Percentiles rank a stretch among this genome's conserved stretches.
Evolutionary conservation across 306 rosid genomes (phyloP).

Genomic region (Biancaea sappan): DNA sequence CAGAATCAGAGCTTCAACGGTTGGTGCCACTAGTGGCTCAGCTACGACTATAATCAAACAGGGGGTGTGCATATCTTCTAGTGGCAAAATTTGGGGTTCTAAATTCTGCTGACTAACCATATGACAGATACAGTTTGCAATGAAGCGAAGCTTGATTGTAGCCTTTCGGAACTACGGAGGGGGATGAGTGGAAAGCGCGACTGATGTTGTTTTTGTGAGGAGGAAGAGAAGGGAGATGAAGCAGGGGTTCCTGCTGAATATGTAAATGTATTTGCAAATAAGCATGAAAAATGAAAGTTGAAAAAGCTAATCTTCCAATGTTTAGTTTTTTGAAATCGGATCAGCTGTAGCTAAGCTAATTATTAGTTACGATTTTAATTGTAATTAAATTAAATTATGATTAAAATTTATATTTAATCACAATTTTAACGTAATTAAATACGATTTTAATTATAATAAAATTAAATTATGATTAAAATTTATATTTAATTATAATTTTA

Average conservation of each 20-base stretch:
- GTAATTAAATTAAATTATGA: too few relatives aligned
- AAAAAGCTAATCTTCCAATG: neutral
- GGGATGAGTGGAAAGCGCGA: neutral
- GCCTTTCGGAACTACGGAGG: neutral
- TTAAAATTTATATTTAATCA: too few relatives aligned
- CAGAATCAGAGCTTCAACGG: conserved; percentile 8
- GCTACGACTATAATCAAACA: neutral
- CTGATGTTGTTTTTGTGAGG: neutral
- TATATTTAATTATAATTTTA: too few relatives aligned
- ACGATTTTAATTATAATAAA: too few relatives aligned
- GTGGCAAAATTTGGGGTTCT: neutral
- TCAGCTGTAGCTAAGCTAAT: too few relatives aligned
- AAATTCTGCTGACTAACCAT: conserved; percentile 12
- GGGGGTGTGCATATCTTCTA: neutral
- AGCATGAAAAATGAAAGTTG: neutral
- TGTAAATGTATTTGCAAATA: conserved; percentile 12
- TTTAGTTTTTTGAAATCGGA: too few relatives aligned
- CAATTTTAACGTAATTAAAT: too few relatives aligned
- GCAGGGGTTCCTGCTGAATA: conserved; percentile 10
- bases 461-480: too few relatives aligned
- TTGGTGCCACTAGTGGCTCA: conserved; percentile 10
- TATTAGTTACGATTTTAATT: too few relatives aligned
- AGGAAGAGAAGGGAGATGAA: neutral
- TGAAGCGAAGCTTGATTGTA: neutral
- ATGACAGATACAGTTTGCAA: neutral